Evolutionary conservation across 805 yeast species (phyloP).

Genomic region (Candida insectorum): DNA sequence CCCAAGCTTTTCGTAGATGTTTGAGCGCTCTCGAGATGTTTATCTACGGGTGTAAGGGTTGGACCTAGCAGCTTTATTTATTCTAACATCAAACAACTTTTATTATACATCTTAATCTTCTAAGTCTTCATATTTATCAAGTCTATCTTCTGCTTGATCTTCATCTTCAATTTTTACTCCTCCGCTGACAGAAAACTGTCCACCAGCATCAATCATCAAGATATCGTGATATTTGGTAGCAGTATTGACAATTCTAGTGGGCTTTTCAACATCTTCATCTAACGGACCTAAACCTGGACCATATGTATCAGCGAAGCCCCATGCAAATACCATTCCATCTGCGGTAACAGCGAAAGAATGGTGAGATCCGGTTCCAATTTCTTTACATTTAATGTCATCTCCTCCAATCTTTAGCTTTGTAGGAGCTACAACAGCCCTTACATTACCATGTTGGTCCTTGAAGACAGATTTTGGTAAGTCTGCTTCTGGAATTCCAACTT

Average conservation of each 20-base stretch:
- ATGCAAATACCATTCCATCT: conserved; percentile 83
- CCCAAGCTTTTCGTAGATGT: no score
- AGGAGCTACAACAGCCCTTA: conserved; percentile 84
- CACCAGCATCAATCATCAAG: conserved; percentile 82
- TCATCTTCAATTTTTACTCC: conserved; percentile 65
- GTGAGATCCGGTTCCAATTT: conserved; percentile 82
- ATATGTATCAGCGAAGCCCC: conserved; percentile 98
- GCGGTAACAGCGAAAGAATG: conserved; percentile 83
- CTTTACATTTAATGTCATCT: conserved; percentile 31
- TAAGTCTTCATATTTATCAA: conserved; percentile 50
- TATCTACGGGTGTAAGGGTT: no score
- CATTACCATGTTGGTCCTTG: conserved; percentile 73
- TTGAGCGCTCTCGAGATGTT: no score
- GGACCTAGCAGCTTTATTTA: no score
- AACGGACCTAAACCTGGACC: conserved; percentile 94
- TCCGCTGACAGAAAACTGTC: conserved; percentile 89
- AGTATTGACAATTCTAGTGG: conserved; percentile 88
- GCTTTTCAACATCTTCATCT: conserved; percentile 81
- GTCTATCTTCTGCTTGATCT: conserved; percentile 44
- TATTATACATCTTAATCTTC: conserved; percentile 36
- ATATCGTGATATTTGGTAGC: conserved; percentile 84
- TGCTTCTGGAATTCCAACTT: conserved; percentile 72
- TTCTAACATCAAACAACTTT: no score
- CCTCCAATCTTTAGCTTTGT: conserved; percentile 49
- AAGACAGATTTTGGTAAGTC: conserved; percentile 71